phyloP scores from a whole-genome alignment of 2,329 filamentous ascomycete genomes.

The Botrytis hyacinthi region DNA sequence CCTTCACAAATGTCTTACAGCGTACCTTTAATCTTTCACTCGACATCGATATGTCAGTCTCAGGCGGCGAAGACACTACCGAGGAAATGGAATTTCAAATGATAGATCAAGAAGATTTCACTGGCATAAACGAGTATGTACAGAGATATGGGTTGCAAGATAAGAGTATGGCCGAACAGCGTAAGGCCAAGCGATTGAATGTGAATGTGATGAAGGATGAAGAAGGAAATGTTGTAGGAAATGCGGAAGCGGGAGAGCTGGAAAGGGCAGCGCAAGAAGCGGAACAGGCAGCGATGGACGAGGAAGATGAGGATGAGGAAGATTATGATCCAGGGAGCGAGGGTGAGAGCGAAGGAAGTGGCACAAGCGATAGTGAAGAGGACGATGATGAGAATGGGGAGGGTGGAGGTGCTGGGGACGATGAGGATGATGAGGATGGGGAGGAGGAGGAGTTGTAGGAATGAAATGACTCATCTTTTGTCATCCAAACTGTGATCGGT shows the following conservation, averaged over 20 bases:
- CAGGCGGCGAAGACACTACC: slow-evolving; percentile 42
- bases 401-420: slow-evolving; percentile 29
- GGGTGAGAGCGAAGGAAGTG: slow-evolving; percentile 39
- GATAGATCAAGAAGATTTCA: slow-evolving; percentile 68
- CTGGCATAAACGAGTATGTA: slow-evolving; percentile 62
- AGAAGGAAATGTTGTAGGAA: slow-evolving; percentile 42
- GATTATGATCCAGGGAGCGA: slow-evolving; percentile 59
- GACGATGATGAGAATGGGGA: slow-evolving; percentile 44
- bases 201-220: slow-evolving; percentile 51
- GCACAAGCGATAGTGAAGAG: slow-evolving; percentile 30
- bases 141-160: slow-evolving; percentile 61
- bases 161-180: slow-evolving; percentile 65
- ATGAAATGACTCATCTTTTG: neutral
- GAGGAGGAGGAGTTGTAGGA: slow-evolving; percentile 21
- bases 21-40: slow-evolving; percentile 67
- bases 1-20: slow-evolving; percentile 65
- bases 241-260: slow-evolving; percentile 40
- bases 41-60: slow-evolving; percentile 50
- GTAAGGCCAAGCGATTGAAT: slow-evolving; percentile 61
- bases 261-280: slow-evolving; percentile 39
- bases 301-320: slow-evolving; percentile 64
- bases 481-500: neutral
- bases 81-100: slow-evolving; percentile 67
- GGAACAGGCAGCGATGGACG: slow-evolving; percentile 49
- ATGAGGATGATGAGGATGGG: slow-evolving; percentile 27